Evolutionary conservation across 805 yeast genomes (phyloP).

Genomic region (Dipodascopsis uninucleata): DNA sequence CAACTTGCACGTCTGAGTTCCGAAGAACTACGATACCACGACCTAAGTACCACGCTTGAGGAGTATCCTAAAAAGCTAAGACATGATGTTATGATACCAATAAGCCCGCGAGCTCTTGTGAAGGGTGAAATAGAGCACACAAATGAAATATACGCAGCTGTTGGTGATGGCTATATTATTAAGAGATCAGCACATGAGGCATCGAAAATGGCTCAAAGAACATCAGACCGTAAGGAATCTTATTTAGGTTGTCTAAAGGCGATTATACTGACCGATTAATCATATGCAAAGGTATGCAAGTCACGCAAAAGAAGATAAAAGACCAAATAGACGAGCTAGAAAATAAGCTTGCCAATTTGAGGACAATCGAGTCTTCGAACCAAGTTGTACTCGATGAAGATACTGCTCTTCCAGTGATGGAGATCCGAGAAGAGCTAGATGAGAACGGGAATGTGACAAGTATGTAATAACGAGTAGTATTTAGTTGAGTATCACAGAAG

Average conservation of each 20-base stretch:
- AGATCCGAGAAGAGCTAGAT: slow-evolving; percentile 78
- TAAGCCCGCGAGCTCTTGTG: slow-evolving; percentile 21
- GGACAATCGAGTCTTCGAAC: slow-evolving; percentile 10
- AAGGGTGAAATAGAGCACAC: slow-evolving; percentile 17
- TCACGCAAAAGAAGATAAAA: slow-evolving; percentile 2
- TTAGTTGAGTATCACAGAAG: not conserved
- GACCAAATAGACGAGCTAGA: slow-evolving; percentile 9
- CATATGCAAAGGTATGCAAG: slow-evolving; percentile 5
- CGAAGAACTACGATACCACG: slow-evolving; percentile 4
- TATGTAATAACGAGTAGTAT: slow-evolving; percentile 1
- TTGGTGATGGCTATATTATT: slow-evolving; percentile 22
- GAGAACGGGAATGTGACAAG: slow-evolving; percentile 69
- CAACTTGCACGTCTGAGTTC: slow-evolving; percentile 4
- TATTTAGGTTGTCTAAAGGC: not conserved
- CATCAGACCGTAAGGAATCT: slow-evolving; percentile 11
- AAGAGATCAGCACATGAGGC: slow-evolving; percentile 23
- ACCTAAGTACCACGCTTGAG: slow-evolving; percentile 8
- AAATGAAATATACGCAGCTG: slow-evolving; percentile 16
- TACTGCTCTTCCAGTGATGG: slow-evolving; percentile 66
- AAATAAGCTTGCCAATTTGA: slow-evolving; percentile 12
- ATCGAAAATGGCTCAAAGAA: slow-evolving; percentile 15
- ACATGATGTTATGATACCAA: slow-evolving; percentile 7
- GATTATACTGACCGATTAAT: not conserved
- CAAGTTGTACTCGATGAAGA: slow-evolving; percentile 31
- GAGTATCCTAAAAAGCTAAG: slow-evolving; percentile 10